Base-by-base conservation (phyloP, 495 filamentous ascomycete genomes). In the Penicillium lividum region DNA sequence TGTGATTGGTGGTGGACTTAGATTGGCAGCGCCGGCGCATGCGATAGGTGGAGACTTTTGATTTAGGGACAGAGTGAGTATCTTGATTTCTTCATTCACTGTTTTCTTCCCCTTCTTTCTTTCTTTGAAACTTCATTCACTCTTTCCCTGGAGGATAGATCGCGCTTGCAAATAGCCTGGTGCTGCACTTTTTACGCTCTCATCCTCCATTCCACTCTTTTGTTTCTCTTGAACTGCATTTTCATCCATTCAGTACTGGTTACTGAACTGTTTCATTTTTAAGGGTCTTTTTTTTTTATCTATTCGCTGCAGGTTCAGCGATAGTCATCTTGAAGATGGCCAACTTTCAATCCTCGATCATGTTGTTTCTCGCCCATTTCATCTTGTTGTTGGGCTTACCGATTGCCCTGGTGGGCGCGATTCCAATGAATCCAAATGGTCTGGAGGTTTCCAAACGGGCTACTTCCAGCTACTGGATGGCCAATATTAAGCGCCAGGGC, bases 401-500 rank as follows among this genome's bases (percentile, higher is more conserved):
- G 7, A 65, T 68, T 45, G 71, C 71, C 57, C 65, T 76, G 45
- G 77, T 77, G 51, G 69, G 61, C 61, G 80, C 81, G 22, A 64
- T 73, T 15, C 81, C 79, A 3, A 43, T 75, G 25, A 59, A 68
- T 7, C 62, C 65, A 2, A 49, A 70, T 2, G 59, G 54, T 5
- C 43, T 64, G 22, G 62, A 68, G 7, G 38, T 62, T 40, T 58
- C 60, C 1, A 47, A 68, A 36, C 62, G 57, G 29, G 52, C 72
- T 13, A 56, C 62, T 1, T 79, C 78, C 16, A 58, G 59, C 56
- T 95, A 88, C 75, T 98, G 93, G 93, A 74, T 95, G 50, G 80
- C 82, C 38, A 78, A 75, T 59, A 89, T 96, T 65, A 68, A 85
- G 46, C 88, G 88, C 16, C 85, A 91, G 60, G 92, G 91, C 33